phyloP scores from a whole-genome alignment of 78 protist genomes.

The Tieghemostelium lacteum region DNA sequence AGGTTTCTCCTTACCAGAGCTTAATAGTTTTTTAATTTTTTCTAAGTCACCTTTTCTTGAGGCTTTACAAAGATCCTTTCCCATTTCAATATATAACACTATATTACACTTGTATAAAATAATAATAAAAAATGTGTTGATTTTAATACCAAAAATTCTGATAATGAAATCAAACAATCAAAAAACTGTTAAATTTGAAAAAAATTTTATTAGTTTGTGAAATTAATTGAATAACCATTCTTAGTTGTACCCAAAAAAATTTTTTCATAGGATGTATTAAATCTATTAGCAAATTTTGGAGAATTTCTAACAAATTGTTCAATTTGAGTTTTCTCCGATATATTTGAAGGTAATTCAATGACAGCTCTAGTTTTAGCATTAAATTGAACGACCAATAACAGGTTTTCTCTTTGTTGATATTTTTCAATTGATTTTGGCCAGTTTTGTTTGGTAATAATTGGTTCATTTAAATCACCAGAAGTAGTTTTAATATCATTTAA shows the following conservation, averaged over 20 bases:
- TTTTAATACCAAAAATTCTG: too few relatives aligned
- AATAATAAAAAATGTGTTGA: too few relatives aligned
- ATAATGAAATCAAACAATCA: too few relatives aligned
- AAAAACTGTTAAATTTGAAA: too few relatives aligned
- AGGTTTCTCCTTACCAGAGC: not conserved
- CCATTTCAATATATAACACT: not conserved
- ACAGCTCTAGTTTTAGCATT: conserved; percentile 58
- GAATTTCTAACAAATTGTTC: conserved; percentile 1
- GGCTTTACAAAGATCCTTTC: conserved; percentile 32
- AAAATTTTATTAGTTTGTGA: too few relatives aligned
- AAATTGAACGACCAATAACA: conserved; percentile 34
- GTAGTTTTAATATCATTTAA: not conserved
- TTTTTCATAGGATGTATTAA: conserved; percentile 2
- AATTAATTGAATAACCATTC: conserved; percentile 47
- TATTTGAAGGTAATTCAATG: not conserved
- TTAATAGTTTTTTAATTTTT: conserved; percentile 38
- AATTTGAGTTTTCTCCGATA: not conserved
- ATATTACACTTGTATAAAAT: too few relatives aligned
- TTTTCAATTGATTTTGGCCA: conserved; percentile 29
- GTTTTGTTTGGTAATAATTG: not conserved
- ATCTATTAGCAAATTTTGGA: conserved; percentile 4
- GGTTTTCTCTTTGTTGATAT: not conserved
- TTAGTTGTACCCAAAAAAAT: conserved; percentile 44
- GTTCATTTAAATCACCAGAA: not conserved
- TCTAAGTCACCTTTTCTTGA: conserved; percentile 52